A percentile compares a stretch with the other conserved stretches of the same genome.
Conservation (phyloP, 2,329 filamentous ascomycete species). For the Penicillium psychrosexuale region DNA sequence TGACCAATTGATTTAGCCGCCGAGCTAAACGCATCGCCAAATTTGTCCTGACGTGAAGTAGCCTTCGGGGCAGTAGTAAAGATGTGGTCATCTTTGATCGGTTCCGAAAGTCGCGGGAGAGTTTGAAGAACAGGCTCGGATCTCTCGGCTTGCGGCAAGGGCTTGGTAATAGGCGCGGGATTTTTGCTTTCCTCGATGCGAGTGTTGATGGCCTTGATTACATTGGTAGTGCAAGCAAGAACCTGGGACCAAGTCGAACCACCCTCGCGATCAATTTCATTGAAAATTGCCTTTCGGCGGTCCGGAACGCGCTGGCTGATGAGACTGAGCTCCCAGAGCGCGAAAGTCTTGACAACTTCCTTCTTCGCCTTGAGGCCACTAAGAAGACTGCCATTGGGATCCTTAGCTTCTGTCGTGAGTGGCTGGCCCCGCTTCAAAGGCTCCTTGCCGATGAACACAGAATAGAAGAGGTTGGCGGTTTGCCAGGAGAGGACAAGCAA, state of each 20-base stretch:
- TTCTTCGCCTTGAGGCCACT: conserved; percentile 83
- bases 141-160: conserved; percentile 44
- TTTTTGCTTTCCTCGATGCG: conserved; percentile 64
- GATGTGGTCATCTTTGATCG: conserved; percentile 49
- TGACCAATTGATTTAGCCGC: conserved; percentile 48
- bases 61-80: conserved; percentile 43
- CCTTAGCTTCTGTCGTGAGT: conserved; percentile 78
- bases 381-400: conserved; percentile 85
- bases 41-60: conserved; percentile 34
- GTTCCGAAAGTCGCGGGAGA: conserved; percentile 51
- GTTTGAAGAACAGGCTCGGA: conserved; percentile 40
- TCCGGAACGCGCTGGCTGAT: conserved; percentile 72
- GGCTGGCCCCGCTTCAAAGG: conserved; percentile 82
- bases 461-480: conserved; percentile 72
- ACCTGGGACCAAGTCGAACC: conserved; percentile 81
- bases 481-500: conserved; percentile 73
- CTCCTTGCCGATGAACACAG: conserved; percentile 72
- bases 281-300: conserved; percentile 78
- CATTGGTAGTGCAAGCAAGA: conserved; percentile 64
- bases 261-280: conserved; percentile 78
- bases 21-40: conserved; percentile 44
- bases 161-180: conserved; percentile 33
- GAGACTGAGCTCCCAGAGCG: conserved; percentile 83
- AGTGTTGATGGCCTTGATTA: conserved; percentile 64
- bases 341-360: conserved; percentile 72